phyloP scores from a whole-genome alignment of 768 basidiomycete species.

The Tricholoma sp. region DNA sequence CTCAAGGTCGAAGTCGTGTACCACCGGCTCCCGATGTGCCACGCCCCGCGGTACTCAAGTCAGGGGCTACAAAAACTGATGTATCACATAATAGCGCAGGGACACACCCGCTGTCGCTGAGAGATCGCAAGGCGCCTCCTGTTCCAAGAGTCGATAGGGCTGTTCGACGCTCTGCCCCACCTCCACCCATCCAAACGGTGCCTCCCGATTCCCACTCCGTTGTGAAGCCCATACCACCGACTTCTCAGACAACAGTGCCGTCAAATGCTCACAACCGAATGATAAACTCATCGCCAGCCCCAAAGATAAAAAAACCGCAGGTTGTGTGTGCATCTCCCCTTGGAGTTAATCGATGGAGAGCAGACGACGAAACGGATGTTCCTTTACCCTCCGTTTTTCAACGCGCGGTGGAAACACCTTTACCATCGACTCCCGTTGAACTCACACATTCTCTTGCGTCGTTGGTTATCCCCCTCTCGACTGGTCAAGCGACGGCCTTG shows the following conservation, averaged over 20 bases:
- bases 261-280: conserved; percentile 13
- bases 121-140: conserved; percentile 24
- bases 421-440: conserved; percentile 33
- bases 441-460: not conserved
- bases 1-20: not conserved
- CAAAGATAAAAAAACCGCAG: conserved; percentile 19
- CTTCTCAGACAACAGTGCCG: not conserved
- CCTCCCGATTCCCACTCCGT: conserved; percentile 25
- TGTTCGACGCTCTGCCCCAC: conserved; percentile 14
- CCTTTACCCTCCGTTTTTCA: conserved; percentile 23
- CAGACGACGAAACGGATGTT: conserved; percentile 6
- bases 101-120: conserved; percentile 15
- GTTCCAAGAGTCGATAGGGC: conserved; percentile 22
- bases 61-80: not conserved
- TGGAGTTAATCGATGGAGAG: conserved; percentile 18
- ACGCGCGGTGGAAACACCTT: conserved; percentile 30
- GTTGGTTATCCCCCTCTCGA: not conserved
- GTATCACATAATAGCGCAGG: not conserved
- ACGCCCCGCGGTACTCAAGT: not conserved
- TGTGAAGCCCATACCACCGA: conserved; percentile 20
- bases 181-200: conserved; percentile 11
- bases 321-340: conserved; percentile 24
- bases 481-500: not conserved
- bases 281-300: conserved; percentile 20
- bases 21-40: not conserved